A percentile compares a stretch with the other conserved stretches of the same genome.
Evolutionary conservation across 805 yeast genomes (phyloP).

Genomic region (Wilhelminamyces savonicus): DNA sequence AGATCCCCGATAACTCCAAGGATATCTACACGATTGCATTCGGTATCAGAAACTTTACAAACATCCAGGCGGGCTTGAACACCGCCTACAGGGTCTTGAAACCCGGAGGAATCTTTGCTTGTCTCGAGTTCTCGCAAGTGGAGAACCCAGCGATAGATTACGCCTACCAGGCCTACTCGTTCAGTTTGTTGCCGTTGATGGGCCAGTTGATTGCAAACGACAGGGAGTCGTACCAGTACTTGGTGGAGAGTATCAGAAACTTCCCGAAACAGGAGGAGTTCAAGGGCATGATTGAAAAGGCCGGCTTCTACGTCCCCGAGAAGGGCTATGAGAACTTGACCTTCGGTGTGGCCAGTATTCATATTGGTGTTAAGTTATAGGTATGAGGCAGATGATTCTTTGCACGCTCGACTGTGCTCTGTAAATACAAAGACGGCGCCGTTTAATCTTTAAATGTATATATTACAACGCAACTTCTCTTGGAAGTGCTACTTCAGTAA

Average conservation of each 20-base stretch:
- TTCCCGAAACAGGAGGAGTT: conserved; percentile 92
- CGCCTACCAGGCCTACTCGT: conserved; percentile 82
- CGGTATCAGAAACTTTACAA: conserved; percentile 95
- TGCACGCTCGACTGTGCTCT: no score
- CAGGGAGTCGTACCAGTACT: conserved; percentile 90
- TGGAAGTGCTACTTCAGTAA: background rate
- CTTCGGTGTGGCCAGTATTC: conserved; percentile 93
- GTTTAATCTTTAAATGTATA: conserved; percentile 3
- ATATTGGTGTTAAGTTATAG: conserved; percentile 85
- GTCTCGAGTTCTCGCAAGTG: conserved; percentile 92
- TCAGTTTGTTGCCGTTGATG: conserved; percentile 82
- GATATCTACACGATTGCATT: conserved; percentile 96
- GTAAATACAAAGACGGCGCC: no score
- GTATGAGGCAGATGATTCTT: no score
- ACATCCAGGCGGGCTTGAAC: conserved; percentile 86
- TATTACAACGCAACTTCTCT: background rate
- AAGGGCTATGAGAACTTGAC: conserved; percentile 91
- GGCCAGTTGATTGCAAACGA: conserved; percentile 95
- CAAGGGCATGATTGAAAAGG: conserved; percentile 85
- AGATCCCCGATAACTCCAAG: conserved; percentile 78
- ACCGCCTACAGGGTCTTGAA: conserved; percentile 94
- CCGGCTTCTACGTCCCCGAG: conserved; percentile 85
- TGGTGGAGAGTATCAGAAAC: conserved; percentile 87
- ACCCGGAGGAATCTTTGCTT: conserved; percentile 97
- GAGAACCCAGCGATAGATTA: conserved; percentile 70